Evolutionary conservation across 208 protist species (phyloP).

Genomic region (Acanthamoeba culbertsoni): DNA sequence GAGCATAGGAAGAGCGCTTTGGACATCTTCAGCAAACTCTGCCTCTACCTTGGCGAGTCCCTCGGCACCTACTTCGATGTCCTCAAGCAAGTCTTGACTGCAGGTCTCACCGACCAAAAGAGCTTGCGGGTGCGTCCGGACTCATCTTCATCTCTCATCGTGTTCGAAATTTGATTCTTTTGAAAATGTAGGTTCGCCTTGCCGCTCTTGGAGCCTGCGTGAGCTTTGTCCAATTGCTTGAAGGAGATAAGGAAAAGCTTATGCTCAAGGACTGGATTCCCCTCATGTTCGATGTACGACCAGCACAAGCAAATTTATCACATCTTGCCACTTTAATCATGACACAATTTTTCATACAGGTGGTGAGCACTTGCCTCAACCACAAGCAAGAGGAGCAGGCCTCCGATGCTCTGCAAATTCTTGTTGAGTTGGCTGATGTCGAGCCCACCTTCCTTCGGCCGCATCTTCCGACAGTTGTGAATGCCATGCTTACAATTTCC

Average conservation of each 20-base stretch:
- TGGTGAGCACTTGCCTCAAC: constrained; percentile 52
- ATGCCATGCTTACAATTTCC: constrained; percentile 69
- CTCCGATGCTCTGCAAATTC: constrained; percentile 64
- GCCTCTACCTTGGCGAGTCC: constrained; percentile 46
- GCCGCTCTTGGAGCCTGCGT: constrained; percentile 41
- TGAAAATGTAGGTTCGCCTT: constrained; percentile 45
- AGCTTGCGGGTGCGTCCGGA: neutral
- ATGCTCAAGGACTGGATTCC: constrained; percentile 63
- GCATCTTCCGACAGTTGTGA: constrained; percentile 40
- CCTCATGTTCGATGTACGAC: constrained; percentile 53
- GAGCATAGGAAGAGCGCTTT: constrained; percentile 61
- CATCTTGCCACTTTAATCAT: neutral
- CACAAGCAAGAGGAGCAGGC: constrained; percentile 64
- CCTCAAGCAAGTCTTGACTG: neutral
- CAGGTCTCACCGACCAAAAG: neutral
- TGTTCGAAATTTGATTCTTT: neutral
- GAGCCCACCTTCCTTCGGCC: constrained; percentile 68
- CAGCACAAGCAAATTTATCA: neutral
- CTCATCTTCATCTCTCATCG: neutral
- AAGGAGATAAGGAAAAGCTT: neutral
- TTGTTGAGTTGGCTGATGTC: constrained; percentile 76
- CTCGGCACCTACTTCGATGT: constrained; percentile 53
- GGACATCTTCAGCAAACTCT: constrained; percentile 67
- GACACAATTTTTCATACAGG: neutral
- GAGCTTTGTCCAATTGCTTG: constrained; percentile 53